Percentiles rank a stretch among this genome's conserved stretches.
Evolutionary conservation across 345 rosid species (phyloP).

Genomic region (Excoecaria agallocha): DNA sequence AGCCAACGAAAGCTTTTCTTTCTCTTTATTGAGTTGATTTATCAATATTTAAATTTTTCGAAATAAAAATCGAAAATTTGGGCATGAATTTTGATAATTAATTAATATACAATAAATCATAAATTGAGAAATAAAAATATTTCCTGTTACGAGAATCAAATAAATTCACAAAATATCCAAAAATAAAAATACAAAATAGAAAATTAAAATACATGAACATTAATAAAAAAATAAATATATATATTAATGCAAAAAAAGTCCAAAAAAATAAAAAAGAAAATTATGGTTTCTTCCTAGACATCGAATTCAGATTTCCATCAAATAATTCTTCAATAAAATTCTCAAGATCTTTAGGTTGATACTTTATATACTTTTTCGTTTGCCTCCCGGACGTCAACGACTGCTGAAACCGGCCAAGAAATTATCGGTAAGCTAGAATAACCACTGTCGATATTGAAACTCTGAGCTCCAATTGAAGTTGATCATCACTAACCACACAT

Average conservation of each 20-base stretch:
- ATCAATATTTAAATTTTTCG: too few species aligned
- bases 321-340: conserved; percentile 69
- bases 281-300: conserved; percentile 48
- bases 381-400: conserved; percentile 73
- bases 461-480: conserved; percentile 84
- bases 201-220: too few species aligned
- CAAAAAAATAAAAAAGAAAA: not conserved
- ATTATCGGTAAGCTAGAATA: conserved; percentile 79
- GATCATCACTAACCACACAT: conserved; percentile 88
- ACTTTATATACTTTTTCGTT: conserved; percentile 83
- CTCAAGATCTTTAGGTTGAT: conserved; percentile 85
- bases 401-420: conserved; percentile 68
- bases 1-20: too few species aligned
- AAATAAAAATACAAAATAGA: too few species aligned
- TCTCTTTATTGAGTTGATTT: too few species aligned
- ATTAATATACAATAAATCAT: too few species aligned
- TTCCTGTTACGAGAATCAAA: too few species aligned
- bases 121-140: too few species aligned
- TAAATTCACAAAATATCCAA: too few species aligned
- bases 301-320: conserved; percentile 56
- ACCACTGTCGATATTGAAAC: conserved; percentile 70
- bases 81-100: too few species aligned
- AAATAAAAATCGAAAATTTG: too few species aligned
- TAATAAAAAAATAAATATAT: not conserved
- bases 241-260: not conserved